phyloP scores from a whole-genome alignment of 2,329 filamentous ascomycete genomes.

The Colletotrichum lindemuthianum region DNA sequence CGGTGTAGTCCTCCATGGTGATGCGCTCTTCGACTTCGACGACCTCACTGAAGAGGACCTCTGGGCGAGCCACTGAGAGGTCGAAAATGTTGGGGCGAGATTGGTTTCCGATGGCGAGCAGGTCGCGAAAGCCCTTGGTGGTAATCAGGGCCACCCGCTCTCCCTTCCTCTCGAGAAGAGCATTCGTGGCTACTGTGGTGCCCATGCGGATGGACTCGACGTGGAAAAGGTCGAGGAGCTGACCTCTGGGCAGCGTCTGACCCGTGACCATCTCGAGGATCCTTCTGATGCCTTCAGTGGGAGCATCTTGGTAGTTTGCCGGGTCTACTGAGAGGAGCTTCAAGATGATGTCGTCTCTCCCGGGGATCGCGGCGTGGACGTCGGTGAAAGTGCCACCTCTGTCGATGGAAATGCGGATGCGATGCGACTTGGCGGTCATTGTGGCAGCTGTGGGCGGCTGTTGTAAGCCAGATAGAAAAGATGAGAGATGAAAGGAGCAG shows the following conservation, averaged over 20 bases:
- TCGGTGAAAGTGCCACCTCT: conserved; percentile 72
- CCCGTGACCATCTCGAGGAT: conserved; percentile 49
- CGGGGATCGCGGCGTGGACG: conserved; percentile 73
- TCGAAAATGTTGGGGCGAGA: conserved; percentile 79
- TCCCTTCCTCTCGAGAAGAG: conserved; percentile 78
- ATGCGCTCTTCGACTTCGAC: conserved; percentile 81
- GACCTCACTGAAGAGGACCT: conserved; percentile 75
- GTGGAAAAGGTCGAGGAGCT: conserved; percentile 46
- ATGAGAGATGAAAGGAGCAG: no score
- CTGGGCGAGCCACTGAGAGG: conserved; percentile 73
- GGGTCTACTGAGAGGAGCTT: conserved; percentile 80
- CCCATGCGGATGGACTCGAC: conserved; percentile 80
- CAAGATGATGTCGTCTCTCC: conserved; percentile 74
- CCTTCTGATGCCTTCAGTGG: conserved; percentile 75
- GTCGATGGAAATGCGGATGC: conserved; percentile 46
- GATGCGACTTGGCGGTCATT: conserved; percentile 40
- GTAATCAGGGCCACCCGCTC: conserved; percentile 76
- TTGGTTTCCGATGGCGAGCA: conserved; percentile 78
- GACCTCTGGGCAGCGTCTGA: conserved; percentile 45
- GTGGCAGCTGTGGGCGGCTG: conserved; percentile 15
- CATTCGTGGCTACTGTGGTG: conserved; percentile 83
- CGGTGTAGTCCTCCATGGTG: conserved; percentile 77
- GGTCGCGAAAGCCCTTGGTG: conserved; percentile 78
- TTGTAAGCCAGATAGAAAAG: no score
- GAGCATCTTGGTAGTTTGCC: conserved; percentile 77